Percentiles rank a stretch among this genome's conserved stretches.
Evolutionary conservation across 768 basidiomycete genomes (phyloP).

Genomic region (Gautieria morchelliformis): DNA sequence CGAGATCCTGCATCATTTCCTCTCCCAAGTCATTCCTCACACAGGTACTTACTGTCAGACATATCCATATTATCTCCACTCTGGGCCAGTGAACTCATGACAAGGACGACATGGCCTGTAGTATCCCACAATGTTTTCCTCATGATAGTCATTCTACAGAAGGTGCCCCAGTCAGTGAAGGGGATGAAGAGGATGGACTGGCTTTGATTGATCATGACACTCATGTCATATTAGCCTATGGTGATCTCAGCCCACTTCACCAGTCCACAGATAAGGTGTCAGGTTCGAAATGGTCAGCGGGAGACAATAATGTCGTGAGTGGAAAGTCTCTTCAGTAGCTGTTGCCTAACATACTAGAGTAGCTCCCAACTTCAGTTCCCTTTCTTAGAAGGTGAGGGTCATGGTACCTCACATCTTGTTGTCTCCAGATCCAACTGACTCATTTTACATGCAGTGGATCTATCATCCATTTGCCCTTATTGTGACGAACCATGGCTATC

Average conservation of each 20-base stretch:
- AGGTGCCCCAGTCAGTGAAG: neutral
- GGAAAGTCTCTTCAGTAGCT: neutral
- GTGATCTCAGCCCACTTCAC: neutral
- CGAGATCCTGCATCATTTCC: neutral
- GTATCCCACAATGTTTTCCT: neutral
- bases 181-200: neutral
- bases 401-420: neutral
- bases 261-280: neutral
- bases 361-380: neutral
- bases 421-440: neutral
- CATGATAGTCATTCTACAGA: neutral
- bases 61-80: neutral
- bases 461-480: constrained; percentile 66
- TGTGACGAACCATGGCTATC: constrained; percentile 65
- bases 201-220: neutral
- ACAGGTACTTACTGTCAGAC: neutral
- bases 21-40: neutral
- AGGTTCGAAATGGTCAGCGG: neutral
- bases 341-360: neutral
- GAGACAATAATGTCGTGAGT: neutral
- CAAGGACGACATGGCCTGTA: neutral
- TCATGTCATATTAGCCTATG: neutral
- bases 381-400: neutral
- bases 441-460: constrained; percentile 34
- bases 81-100: neutral